phyloP scores from a whole-genome alignment of 2,329 filamentous ascomycete species.

The Bipolaris oryzae region DNA sequence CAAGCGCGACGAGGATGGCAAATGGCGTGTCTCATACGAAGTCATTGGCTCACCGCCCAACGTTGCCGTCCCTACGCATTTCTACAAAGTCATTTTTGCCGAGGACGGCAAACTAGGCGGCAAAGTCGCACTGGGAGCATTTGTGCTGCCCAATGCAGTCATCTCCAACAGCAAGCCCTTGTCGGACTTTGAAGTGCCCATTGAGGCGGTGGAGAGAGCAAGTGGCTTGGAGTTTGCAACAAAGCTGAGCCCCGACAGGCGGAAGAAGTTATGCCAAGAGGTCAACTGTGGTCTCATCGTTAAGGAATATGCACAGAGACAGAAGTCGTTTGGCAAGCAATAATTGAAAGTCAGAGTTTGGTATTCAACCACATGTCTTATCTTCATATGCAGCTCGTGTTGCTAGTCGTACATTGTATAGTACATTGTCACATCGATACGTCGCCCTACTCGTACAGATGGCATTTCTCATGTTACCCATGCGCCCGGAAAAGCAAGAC shows the following conservation, averaged over 20 bases:
- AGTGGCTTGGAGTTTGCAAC: constrained; percentile 89
- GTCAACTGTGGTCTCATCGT: constrained; percentile 83
- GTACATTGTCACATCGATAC: constrained; percentile 24
- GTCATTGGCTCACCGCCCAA: constrained; percentile 93
- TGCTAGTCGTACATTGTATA: constrained; percentile 31
- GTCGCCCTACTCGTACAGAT: constrained; percentile 8
- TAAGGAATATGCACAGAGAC: constrained; percentile 73
- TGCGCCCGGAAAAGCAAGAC: not conserved
- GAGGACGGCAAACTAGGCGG: constrained; percentile 74
- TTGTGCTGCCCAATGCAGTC: constrained; percentile 88
- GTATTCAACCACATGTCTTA: constrained; percentile 6
- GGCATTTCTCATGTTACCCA: not conserved
- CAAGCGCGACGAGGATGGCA: constrained; percentile 83
- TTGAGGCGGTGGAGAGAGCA: constrained; percentile 90
- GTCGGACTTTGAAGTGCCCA: constrained; percentile 89
- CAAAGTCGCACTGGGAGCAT: constrained; percentile 83
- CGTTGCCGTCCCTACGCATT: constrained; percentile 95
- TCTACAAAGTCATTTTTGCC: constrained; percentile 98
- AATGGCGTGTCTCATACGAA: constrained; percentile 96
- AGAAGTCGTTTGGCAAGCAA: constrained; percentile 53
- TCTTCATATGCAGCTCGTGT: constrained; percentile 6
- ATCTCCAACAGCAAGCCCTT: constrained; percentile 90
- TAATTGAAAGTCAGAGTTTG: constrained; percentile 15
- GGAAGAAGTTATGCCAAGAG: constrained; percentile 83
- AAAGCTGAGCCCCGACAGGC: constrained; percentile 74